phyloP scores from a whole-genome alignment of 2,329 filamentous ascomycete species.

The Xylaria sp. region DNA sequence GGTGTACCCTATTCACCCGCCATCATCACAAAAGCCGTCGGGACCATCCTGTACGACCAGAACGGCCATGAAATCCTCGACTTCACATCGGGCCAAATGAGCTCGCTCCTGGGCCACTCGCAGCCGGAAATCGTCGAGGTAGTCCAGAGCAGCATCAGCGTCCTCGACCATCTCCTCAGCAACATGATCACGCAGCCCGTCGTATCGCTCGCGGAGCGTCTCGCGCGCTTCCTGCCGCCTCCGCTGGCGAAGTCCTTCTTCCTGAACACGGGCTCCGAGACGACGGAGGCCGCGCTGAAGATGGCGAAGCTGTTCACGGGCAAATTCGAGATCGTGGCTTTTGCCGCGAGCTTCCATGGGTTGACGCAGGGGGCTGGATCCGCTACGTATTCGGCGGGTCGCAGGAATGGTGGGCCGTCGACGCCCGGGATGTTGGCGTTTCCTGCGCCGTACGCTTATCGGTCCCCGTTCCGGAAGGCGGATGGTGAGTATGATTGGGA shows the following conservation, averaged over 20 bases:
- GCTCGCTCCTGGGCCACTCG: constrained; percentile 66
- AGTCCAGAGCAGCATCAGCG: constrained; percentile 59
- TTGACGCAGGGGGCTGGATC: constrained; percentile 55
- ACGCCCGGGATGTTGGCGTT: constrained; percentile 69
- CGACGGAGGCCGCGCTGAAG: constrained; percentile 71
- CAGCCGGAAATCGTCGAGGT: constrained; percentile 68
- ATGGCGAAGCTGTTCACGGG: constrained; percentile 73
- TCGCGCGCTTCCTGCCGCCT: constrained; percentile 60
- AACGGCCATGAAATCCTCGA: constrained; percentile 62
- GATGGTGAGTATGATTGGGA: constrained; percentile 74
- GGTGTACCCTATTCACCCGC: constrained; percentile 36
- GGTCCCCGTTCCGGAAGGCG: constrained; percentile 67
- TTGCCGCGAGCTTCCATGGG: constrained; percentile 70
- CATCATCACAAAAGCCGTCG: constrained; percentile 57
- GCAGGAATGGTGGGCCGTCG: constrained; percentile 49
- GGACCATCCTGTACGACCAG: constrained; percentile 59
- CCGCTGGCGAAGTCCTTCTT: constrained; percentile 67
- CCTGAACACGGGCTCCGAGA: constrained; percentile 67
- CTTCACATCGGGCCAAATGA: constrained; percentile 71
- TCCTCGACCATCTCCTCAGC: constrained; percentile 69
- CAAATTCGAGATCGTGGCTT: constrained; percentile 72
- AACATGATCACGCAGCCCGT: constrained; percentile 69
- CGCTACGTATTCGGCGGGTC: constrained; percentile 22
- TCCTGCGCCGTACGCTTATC: constrained; percentile 69
- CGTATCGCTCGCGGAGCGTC: constrained; percentile 62